Percentiles rank a stretch among this genome's conserved stretches.
Conservation (phyloP, 108 stramenopile genomes). For the Cyclotella distinguenda region DNA sequence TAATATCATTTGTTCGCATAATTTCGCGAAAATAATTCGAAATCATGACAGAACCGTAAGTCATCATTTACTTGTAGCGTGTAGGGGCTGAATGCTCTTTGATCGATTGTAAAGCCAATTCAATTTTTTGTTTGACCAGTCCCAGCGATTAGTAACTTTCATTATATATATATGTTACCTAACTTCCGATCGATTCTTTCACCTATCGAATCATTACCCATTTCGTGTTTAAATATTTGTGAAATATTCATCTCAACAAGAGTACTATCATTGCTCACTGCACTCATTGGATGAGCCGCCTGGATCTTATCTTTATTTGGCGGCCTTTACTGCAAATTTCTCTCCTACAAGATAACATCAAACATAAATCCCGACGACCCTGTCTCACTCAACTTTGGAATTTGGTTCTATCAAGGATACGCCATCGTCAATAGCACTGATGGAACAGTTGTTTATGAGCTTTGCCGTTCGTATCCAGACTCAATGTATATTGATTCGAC, state of each 20-base stretch:
- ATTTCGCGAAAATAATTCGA: neutral
- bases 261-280: neutral
- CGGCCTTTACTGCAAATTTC: constrained; percentile 9
- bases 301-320: constrained; percentile 6
- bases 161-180: neutral
- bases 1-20: neutral
- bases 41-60: constrained; percentile 8
- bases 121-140: no score
- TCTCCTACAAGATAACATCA: neutral
- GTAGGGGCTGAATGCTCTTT: neutral
- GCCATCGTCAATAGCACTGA: neutral
- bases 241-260: neutral
- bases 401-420: constrained; percentile 13
- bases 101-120: no score
- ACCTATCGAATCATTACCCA: neutral
- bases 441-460: neutral
- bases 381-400: constrained; percentile 2
- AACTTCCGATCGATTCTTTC: neutral
- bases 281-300: constrained; percentile 3
- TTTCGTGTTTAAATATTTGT: neutral
- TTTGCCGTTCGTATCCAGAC: constrained; percentile 2
- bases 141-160: no score
- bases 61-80: neutral
- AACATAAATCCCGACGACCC: neutral
- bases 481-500: neutral